These are phyloP conservation scores for Globisporangium ultimum DNA, from an alignment of 352 stramenopile species.

Conservation along the genomic window DNA sequence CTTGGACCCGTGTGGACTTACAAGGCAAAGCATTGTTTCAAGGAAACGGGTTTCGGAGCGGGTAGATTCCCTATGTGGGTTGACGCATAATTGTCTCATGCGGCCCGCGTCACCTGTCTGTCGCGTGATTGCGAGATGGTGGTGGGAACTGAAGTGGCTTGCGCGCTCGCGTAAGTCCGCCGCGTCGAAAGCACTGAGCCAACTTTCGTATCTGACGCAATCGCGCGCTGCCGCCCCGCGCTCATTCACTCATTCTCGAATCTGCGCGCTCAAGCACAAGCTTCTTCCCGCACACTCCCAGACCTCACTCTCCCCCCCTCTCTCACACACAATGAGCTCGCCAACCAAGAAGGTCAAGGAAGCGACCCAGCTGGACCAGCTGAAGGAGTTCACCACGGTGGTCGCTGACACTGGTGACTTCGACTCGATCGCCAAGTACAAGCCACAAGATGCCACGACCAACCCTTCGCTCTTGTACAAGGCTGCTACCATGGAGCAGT, in stretches of 20 bases:
- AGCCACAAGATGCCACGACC: slow-evolving; percentile 97
- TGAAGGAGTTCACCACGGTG: slow-evolving; percentile 97
- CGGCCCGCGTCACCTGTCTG: slow-evolving; percentile 6
- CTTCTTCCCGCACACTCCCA: slow-evolving; percentile 11
- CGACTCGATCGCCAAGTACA: slow-evolving; percentile 88
- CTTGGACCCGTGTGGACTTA: background rate
- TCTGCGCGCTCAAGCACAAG: slow-evolving; percentile 46
- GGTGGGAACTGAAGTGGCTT: slow-evolving; percentile 9
- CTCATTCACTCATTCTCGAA: slow-evolving; percentile 62
- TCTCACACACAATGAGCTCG: slow-evolving; percentile 39
- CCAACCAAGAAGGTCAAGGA: slow-evolving; percentile 78
- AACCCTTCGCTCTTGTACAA: slow-evolving; percentile 99
- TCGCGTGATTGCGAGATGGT: slow-evolving; percentile 7
- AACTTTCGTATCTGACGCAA: slow-evolving; percentile 9
- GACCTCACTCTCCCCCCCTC: background rate
- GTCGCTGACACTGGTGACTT: slow-evolving; percentile 98
- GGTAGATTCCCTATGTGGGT: background rate
- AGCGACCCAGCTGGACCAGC: slow-evolving; percentile 89
- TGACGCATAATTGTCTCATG: background rate
- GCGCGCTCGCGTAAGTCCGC: background rate
- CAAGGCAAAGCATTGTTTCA: background rate
- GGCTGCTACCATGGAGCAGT: slow-evolving; percentile 94
- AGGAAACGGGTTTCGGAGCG: slow-evolving; percentile 3
- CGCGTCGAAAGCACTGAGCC: background rate
- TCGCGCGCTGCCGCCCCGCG: background rate